Evolutionary conservation across 2,329 filamentous ascomycete species (phyloP).

Genomic region (Metarhizium guizhouense): DNA sequence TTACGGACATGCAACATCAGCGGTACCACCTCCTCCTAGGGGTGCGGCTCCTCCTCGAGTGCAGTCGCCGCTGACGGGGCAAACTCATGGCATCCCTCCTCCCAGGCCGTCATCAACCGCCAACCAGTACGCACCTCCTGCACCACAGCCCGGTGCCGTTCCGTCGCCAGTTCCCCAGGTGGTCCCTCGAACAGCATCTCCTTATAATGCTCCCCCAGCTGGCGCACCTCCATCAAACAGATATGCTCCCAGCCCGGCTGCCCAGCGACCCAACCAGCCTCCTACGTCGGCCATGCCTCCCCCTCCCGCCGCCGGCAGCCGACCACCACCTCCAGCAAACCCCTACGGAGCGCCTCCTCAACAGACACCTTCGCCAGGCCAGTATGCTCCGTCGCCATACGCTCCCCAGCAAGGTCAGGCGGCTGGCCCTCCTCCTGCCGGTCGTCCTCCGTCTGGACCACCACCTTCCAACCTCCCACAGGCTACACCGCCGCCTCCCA

Average conservation of each 20-base stretch:
- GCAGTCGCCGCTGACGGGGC: constrained; percentile 58
- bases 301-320: constrained; percentile 28
- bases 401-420: constrained; percentile 35
- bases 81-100: constrained; percentile 40
- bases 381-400: constrained; percentile 24
- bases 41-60: constrained; percentile 61
- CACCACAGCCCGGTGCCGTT: constrained; percentile 55
- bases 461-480: constrained; percentile 23
- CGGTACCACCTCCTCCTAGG: constrained; percentile 72
- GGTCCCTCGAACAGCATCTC: constrained; percentile 68
- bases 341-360: constrained; percentile 36
- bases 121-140: constrained; percentile 40
- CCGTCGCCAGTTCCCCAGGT: constrained; percentile 46
- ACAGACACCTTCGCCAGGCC: constrained; percentile 28
- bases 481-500: constrained; percentile 37
- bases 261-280: constrained; percentile 40
- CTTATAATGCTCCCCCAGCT: constrained; percentile 74
- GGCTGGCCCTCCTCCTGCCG: constrained; percentile 20
- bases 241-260: constrained; percentile 61
- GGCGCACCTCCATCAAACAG: constrained; percentile 61
- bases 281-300: constrained; percentile 29
- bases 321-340: constrained; percentile 35
- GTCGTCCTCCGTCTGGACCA: constrained; percentile 27
- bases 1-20: constrained; percentile 59
- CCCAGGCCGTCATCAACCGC: constrained; percentile 57